These are phyloP conservation scores for Monosporascus sp. DNA, from an alignment of 2,329 filamentous ascomycete species.

Conservation along the genomic window DNA sequence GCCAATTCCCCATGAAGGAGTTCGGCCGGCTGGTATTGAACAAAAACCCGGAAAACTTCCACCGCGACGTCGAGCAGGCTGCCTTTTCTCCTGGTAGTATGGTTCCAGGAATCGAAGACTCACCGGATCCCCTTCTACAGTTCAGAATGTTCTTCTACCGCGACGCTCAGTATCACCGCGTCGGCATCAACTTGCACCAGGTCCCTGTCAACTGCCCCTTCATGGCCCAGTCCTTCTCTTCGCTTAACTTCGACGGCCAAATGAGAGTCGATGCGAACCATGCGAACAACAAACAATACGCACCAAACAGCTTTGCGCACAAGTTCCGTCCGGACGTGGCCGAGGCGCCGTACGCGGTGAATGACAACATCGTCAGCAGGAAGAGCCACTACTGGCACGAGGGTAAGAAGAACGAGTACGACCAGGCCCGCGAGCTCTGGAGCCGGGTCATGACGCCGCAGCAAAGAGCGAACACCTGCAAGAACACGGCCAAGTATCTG, in stretches of 20 bases:
- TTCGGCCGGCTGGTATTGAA: constrained; percentile 46
- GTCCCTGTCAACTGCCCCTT: constrained; percentile 34
- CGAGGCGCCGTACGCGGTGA: constrained; percentile 43
- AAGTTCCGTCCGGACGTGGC: constrained; percentile 47
- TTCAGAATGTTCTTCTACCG: constrained; percentile 44
- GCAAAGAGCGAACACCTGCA: constrained; percentile 37
- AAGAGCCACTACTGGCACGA: constrained; percentile 52
- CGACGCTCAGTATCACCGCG: constrained; percentile 45
- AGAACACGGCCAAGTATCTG: constrained; percentile 42
- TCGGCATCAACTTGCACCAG: constrained; percentile 47
- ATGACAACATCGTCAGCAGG: constrained; percentile 42
- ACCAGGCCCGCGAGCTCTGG: constrained; percentile 45
- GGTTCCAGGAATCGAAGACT: constrained; percentile 45
- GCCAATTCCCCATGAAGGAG: constrained; percentile 41
- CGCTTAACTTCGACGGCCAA: constrained; percentile 43
- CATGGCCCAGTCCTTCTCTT: constrained; percentile 39
- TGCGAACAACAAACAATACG: constrained; percentile 43
- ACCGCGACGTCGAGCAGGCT: constrained; percentile 44
- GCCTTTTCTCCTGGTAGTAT: constrained; percentile 46
- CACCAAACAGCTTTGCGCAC: constrained; percentile 44
- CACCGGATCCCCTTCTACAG: constrained; percentile 41
- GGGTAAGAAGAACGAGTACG: constrained; percentile 46
- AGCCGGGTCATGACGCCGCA: constrained; percentile 39
- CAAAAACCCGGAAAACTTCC: constrained; percentile 48
- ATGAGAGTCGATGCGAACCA: constrained; percentile 43